Evolutionary conservation across 1,284 basidiomycete species (phyloP).

Genomic region (Wallemia ichthyophaga): DNA sequence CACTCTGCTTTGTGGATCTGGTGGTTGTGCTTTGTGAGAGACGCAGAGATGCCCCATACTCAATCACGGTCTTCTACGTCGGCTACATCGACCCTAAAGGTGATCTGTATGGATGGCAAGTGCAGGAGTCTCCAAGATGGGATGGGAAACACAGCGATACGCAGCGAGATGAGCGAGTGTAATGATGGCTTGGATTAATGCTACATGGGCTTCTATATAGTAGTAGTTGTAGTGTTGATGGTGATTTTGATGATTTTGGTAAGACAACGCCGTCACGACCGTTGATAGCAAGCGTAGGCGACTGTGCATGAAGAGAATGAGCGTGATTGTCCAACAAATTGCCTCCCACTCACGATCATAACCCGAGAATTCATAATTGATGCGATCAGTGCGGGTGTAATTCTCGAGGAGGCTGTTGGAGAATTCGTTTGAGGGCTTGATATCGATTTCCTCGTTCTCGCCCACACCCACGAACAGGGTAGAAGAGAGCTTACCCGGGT

Average conservation of each 20-base stretch:
- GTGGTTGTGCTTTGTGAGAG: no score
- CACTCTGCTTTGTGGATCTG: no score
- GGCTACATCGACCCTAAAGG: no score
- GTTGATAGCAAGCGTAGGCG: neutral
- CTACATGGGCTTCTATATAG: neutral
- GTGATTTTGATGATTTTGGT: no score
- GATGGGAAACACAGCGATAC: no score
- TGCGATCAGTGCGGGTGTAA: conserved; percentile 57
- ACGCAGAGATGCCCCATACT: no score
- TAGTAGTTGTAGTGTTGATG: no score
- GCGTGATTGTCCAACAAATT: neutral
- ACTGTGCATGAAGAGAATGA: neutral
- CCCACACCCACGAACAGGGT: conserved; percentile 55
- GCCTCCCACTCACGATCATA: conserved; percentile 63
- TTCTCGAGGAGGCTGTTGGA: conserved; percentile 10
- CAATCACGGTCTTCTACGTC: no score
- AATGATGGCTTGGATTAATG: neutral
- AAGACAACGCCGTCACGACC: no score
- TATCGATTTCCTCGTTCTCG: conserved; percentile 35
- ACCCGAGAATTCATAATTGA: conserved; percentile 88
- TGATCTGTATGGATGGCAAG: no score
- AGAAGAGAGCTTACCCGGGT: conserved; percentile 56
- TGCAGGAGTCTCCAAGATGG: no score
- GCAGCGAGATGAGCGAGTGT: no score
- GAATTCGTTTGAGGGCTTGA: conserved; percentile 27